Evolutionary conservation across 371 early-diverging fungal species (phyloP).

Genomic region (Lichtheimia ornata): DNA sequence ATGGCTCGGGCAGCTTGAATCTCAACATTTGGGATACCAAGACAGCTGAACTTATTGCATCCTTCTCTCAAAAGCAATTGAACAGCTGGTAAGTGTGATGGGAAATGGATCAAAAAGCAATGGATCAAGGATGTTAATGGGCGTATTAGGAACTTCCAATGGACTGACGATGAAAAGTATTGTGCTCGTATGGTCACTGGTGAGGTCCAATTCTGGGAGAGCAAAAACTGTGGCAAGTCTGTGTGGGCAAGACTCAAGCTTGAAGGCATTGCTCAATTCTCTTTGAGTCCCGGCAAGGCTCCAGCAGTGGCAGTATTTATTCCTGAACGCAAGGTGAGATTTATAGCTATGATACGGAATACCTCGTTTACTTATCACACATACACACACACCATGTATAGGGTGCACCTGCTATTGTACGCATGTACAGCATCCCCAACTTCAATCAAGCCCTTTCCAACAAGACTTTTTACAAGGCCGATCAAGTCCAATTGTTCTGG

Average conservation of each 20-base stretch:
- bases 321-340: slow-evolving; percentile 70
- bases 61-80: slow-evolving; percentile 82
- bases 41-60: slow-evolving; percentile 67
- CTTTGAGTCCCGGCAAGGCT: slow-evolving; percentile 86
- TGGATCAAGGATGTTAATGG: neutral
- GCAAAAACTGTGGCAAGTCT: slow-evolving; percentile 63
- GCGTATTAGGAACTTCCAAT: slow-evolving; percentile 78
- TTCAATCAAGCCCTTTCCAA: slow-evolving; percentile 75
- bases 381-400: slow-evolving; percentile 18
- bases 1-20: slow-evolving; percentile 76
- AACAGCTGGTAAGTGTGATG: slow-evolving; percentile 56
- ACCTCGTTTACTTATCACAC: neutral
- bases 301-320: slow-evolving; percentile 89
- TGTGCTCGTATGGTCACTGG: slow-evolving; percentile 85
- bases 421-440: slow-evolving; percentile 79
- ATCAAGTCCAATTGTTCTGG: slow-evolving; percentile 91
- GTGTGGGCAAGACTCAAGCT: slow-evolving; percentile 67
- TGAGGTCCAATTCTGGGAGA: slow-evolving; percentile 89
- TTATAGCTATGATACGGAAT: neutral
- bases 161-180: slow-evolving; percentile 90
- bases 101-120: neutral
- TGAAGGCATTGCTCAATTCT: slow-evolving; percentile 81
- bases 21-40: slow-evolving; percentile 79
- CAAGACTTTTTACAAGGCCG: slow-evolving; percentile 95
- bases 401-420: slow-evolving; percentile 80